Evolutionary conservation across 2,329 filamentous ascomycete species (phyloP).

Genomic region (Colletotrichum sp.): DNA sequence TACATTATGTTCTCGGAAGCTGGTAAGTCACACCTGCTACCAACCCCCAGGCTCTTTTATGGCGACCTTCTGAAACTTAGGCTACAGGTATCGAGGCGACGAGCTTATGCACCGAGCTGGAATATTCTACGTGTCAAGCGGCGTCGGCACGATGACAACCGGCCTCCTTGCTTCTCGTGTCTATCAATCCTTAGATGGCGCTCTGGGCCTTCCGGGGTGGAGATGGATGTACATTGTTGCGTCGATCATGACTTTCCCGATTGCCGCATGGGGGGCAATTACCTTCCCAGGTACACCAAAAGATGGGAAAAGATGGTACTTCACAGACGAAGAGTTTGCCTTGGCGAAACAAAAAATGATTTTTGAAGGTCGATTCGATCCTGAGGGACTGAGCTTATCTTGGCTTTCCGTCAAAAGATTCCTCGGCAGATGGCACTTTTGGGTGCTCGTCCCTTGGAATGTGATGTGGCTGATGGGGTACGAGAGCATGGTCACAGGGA

Average conservation of each 20-base stretch:
- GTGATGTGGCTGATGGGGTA: constrained; percentile 16
- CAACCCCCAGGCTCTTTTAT: background rate
- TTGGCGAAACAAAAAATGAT: background rate
- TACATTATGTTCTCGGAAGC: background rate
- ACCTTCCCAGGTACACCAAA: background rate
- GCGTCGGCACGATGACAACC: background rate
- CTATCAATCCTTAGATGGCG: background rate
- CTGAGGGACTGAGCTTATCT: background rate
- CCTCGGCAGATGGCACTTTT: constrained; percentile 15
- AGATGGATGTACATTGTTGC: constrained; percentile 1
- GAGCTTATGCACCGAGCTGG: background rate
- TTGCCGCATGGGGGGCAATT: background rate
- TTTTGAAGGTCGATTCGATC: background rate
- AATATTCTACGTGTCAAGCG: background rate
- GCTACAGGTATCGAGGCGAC: background rate
- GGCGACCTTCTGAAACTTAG: background rate
- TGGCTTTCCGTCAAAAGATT: background rate
- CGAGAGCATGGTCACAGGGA: background rate
- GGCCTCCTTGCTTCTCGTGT: background rate
- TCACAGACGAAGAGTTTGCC: background rate
- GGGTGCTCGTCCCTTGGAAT: constrained; percentile 20
- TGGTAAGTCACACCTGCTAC: background rate
- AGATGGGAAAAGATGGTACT: background rate
- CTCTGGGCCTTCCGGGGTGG: background rate
- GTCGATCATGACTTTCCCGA: background rate